These are phyloP conservation scores for Chiua virens DNA, from an alignment of 768 basidiomycete species.

Conservation along the genomic window DNA sequence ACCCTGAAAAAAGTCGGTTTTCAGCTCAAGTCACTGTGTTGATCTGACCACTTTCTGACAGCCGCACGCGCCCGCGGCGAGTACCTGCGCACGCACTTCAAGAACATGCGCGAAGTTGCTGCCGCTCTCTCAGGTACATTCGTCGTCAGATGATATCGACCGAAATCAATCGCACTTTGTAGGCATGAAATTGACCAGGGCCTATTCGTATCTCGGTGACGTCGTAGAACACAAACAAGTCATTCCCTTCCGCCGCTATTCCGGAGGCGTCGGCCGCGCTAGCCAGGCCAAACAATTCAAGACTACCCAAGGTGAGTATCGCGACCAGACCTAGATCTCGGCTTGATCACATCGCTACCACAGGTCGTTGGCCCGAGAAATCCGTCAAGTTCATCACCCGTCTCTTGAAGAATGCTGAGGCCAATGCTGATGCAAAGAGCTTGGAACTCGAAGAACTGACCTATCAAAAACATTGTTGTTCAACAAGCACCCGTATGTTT, in stretches of 20 bases:
- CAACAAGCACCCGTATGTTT: conserved; percentile 93
- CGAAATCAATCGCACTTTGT: conserved; percentile 1
- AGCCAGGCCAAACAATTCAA: conserved; percentile 97
- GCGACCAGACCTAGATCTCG: not conserved
- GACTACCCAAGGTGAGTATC: conserved; percentile 83
- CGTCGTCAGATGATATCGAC: not conserved
- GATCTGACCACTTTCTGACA: conserved; percentile 35
- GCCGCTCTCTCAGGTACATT: conserved; percentile 84
- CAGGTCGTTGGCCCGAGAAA: conserved; percentile 99
- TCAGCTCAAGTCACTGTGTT: not conserved
- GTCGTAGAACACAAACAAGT: conserved; percentile 96
- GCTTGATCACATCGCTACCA: not conserved
- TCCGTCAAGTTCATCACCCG: conserved; percentile 93
- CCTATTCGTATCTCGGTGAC: conserved; percentile 90
- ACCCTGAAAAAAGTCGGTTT: conserved; percentile 91
- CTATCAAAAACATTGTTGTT: conserved; percentile 97
- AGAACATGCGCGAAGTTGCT: conserved; percentile 99
- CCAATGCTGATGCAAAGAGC: conserved; percentile 98
- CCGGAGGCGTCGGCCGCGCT: conserved; percentile 93
- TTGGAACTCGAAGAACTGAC: conserved; percentile 87
- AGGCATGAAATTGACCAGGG: conserved; percentile 94
- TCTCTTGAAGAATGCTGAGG: conserved; percentile 97
- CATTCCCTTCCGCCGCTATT: conserved; percentile 94
- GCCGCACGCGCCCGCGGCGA: conserved; percentile 92
- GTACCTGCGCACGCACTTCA: conserved; percentile 99